phyloP scores from a whole-genome alignment of 768 basidiomycete genomes.

The Antrodiella citrinella region DNA sequence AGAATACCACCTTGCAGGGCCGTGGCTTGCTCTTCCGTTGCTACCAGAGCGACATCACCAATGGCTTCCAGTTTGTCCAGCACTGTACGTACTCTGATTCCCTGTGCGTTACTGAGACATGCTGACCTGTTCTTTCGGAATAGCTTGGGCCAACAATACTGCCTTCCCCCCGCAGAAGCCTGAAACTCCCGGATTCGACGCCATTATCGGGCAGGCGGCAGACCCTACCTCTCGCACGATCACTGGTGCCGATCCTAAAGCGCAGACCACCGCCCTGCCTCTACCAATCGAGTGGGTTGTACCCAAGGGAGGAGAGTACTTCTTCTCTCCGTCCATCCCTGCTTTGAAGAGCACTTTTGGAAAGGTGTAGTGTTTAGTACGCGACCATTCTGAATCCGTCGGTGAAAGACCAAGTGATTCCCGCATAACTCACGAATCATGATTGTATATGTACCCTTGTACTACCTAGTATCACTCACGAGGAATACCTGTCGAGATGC shows the following conservation, averaged over 20 bases:
- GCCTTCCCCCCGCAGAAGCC: slow-evolving; percentile 19
- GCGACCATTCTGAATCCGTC: no score
- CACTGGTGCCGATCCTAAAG: slow-evolving; percentile 16
- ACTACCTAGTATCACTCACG: no score
- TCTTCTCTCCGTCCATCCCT: slow-evolving; percentile 24
- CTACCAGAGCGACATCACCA: slow-evolving; percentile 25
- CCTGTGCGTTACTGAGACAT: not conserved
- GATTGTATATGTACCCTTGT: no score
- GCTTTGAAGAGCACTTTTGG: slow-evolving; percentile 11
- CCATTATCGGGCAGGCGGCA: slow-evolving; percentile 31
- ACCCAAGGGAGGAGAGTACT: slow-evolving; percentile 25
- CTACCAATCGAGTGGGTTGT: slow-evolving; percentile 18
- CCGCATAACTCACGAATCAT: no score
- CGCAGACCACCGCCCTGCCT: slow-evolving; percentile 7
- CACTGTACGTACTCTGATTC: slow-evolving; percentile 10
- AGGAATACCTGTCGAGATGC: no score
- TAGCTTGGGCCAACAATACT: slow-evolving; percentile 24
- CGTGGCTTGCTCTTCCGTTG: slow-evolving; percentile 38
- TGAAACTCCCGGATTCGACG: slow-evolving; percentile 34
- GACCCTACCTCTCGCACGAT: slow-evolving; percentile 11
- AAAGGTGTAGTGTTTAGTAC: not conserved
- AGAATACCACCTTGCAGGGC: slow-evolving; percentile 33
- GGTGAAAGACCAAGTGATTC: no score
- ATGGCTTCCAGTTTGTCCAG: slow-evolving; percentile 28
- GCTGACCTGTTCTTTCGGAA: no score